Evolutionary conservation across 2,329 filamentous ascomycete species (phyloP), one percentile per base, ranked within the genome.

Genomic region (Aureobasidium uvarum): DNA sequence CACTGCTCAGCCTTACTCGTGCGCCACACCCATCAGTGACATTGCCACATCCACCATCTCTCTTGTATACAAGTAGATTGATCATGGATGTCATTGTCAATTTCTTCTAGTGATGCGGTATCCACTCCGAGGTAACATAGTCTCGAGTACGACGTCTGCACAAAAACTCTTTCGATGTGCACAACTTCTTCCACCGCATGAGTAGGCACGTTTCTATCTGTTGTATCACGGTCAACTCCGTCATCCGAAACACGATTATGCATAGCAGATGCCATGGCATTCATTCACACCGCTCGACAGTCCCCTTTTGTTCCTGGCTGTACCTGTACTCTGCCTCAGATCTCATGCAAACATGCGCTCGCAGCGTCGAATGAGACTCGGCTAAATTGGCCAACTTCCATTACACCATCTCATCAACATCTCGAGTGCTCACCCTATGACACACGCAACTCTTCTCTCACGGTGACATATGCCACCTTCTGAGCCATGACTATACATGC

Each of bases 21-120:
- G 56, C 56, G 56, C 56, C 56, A 60, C 56, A 58, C 54, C 33
- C 28, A 36, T 36, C 33, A 31, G 23, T 31, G 45, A 48, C 45
- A 48, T 48, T 25, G 45, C 18, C 14, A 31, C 3, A 31, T n/a
- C 14, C 48, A 51, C 25, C 25, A 25, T 23, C 43, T 11, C 43
- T 13, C 10, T 13, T 14, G 3, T 13, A 41, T 6, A 46, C 20
- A 23, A 13, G 20, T 25, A 14, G 20, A 46, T 46, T 23, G 10
- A 14, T 45, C 20, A 46, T 25, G 25, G n/a, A 50, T 31, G 25
- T 50, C 23, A 16, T 20, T 20, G 13, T 38, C 16, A 36, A 36
- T 36, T 14, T 51, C 14, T 33, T 5, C 25, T 13, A 8, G 18
- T 5, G 28, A 33, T 8, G 7, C 18, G 8, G 28, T 33, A n/a